These are phyloP conservation scores for Claviceps sp. DNA, from an alignment of 2,329 filamentous ascomycete species.

Conservation along the genomic window DNA sequence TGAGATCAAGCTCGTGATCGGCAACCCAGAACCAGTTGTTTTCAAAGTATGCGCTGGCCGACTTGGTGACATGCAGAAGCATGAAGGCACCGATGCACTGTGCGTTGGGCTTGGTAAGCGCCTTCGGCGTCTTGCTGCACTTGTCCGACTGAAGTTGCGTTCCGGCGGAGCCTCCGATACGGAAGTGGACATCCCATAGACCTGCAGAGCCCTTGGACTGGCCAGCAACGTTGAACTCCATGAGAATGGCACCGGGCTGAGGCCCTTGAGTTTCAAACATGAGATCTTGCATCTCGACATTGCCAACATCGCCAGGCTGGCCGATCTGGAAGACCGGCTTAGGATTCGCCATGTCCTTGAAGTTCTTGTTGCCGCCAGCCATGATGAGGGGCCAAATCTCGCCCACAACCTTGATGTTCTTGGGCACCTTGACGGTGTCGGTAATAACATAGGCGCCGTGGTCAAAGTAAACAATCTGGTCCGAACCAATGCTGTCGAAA, in stretches of 20 bases:
- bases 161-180: conserved; percentile 76
- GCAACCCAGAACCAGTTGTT: conserved; percentile 86
- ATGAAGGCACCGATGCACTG: conserved; percentile 64
- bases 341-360: conserved; percentile 62
- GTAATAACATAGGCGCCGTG: conserved; percentile 61
- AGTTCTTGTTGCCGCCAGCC: conserved; percentile 57
- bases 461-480: conserved; percentile 61
- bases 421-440: conserved; percentile 57
- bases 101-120: conserved; percentile 45
- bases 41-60: conserved; percentile 64
- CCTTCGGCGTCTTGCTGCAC: conserved; percentile 63
- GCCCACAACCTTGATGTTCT: conserved; percentile 75
- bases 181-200: conserved; percentile 94
- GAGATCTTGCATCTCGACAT: conserved; percentile 77
- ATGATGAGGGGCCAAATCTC: conserved; percentile 88
- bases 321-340: conserved; percentile 80
- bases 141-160: conserved; percentile 68
- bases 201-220: conserved; percentile 54
- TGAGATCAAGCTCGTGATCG: conserved; percentile 74
- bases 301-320: conserved; percentile 58
- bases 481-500: conserved; percentile 51
- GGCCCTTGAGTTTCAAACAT: conserved; percentile 75
- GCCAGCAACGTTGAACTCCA: conserved; percentile 79
- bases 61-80: conserved; percentile 49
- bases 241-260: conserved; percentile 74